These are phyloP conservation scores for Clavulina sp. DNA, from an alignment of 768 basidiomycete species.

Conservation along the genomic window DNA sequence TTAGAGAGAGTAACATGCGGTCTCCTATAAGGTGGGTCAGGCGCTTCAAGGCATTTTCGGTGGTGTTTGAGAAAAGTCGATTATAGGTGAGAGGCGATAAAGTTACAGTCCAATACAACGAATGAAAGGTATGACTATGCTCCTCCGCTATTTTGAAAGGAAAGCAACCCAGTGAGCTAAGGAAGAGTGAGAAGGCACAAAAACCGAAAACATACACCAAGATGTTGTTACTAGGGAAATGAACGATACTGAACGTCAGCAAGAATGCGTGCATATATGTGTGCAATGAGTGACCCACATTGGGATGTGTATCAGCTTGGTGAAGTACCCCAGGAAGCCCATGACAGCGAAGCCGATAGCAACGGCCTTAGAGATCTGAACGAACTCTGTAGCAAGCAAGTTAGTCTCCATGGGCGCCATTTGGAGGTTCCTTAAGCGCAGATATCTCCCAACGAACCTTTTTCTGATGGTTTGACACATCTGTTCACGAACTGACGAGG, in stretches of 20 bases:
- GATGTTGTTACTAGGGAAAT: slow-evolving; percentile 68
- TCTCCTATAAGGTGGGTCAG: too few species aligned
- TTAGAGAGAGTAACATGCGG: too few species aligned
- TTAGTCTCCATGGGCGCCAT: too few species aligned
- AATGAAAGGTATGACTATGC: too few species aligned
- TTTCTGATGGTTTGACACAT: slow-evolving; percentile 94
- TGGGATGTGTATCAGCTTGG: slow-evolving; percentile 95
- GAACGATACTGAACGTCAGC: slow-evolving; percentile 10
- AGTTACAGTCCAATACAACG: too few species aligned
- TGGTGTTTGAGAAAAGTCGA: too few species aligned
- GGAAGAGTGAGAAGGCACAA: too few species aligned
- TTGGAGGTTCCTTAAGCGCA: too few species aligned
- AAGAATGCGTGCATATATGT: background rate
- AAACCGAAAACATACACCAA: slow-evolving; percentile 58
- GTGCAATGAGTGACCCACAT: slow-evolving; percentile 44
- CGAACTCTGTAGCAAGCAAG: slow-evolving; percentile 50
- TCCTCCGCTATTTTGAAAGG: too few species aligned
- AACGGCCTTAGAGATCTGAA: slow-evolving; percentile 89
- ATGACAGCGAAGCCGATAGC: slow-evolving; percentile 96
- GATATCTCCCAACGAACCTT: slow-evolving; percentile 37
- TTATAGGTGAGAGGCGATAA: too few species aligned
- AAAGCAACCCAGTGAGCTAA: too few species aligned
- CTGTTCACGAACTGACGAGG: slow-evolving; percentile 69
- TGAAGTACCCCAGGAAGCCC: slow-evolving; percentile 99
- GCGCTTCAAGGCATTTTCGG: too few species aligned